Conservation (phyloP, 129 eudicot genomes). For the Escallonia rubra region DNA sequence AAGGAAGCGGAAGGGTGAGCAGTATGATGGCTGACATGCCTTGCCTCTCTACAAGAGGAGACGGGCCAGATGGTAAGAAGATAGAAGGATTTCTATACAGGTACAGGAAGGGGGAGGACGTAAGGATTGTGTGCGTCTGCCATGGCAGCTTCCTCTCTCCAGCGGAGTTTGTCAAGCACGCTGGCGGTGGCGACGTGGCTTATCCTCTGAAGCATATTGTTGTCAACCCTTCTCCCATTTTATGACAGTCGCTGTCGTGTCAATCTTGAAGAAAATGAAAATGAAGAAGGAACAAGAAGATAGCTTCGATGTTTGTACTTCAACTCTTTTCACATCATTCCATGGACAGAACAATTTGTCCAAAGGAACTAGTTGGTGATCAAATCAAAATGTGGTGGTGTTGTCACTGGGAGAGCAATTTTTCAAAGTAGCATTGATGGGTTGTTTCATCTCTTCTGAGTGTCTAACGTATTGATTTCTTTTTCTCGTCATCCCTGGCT, state of each 20-base stretch:
- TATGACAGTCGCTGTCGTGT: neutral
- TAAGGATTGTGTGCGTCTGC: constrained; percentile 71
- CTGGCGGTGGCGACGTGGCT: constrained; percentile 60
- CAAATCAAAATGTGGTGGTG: too few relatives aligned
- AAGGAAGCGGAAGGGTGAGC: neutral
- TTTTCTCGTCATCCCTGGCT: too few relatives aligned
- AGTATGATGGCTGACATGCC: constrained; percentile 45
- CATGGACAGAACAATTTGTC: neutral
- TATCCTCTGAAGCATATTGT: constrained; percentile 57
- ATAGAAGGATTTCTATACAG: constrained; percentile 54
- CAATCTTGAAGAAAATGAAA: neutral
- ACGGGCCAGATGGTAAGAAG: constrained; percentile 49
- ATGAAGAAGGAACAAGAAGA: neutral
- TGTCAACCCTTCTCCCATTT: constrained; percentile 38
- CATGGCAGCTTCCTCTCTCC: constrained; percentile 70
- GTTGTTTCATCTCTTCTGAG: too few relatives aligned
- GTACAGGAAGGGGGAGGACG: constrained; percentile 51
- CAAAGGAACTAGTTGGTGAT: neutral
- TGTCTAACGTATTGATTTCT: too few relatives aligned
- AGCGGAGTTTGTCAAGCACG: constrained; percentile 74
- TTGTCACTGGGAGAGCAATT: too few relatives aligned
- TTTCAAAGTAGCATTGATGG: too few relatives aligned
- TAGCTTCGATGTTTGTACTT: neutral
- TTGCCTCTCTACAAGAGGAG: constrained; percentile 43
- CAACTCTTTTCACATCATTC: neutral